Evolutionary conservation across 1,284 basidiomycete species (phyloP).

Genomic region (Hemileia vastatrix): DNA sequence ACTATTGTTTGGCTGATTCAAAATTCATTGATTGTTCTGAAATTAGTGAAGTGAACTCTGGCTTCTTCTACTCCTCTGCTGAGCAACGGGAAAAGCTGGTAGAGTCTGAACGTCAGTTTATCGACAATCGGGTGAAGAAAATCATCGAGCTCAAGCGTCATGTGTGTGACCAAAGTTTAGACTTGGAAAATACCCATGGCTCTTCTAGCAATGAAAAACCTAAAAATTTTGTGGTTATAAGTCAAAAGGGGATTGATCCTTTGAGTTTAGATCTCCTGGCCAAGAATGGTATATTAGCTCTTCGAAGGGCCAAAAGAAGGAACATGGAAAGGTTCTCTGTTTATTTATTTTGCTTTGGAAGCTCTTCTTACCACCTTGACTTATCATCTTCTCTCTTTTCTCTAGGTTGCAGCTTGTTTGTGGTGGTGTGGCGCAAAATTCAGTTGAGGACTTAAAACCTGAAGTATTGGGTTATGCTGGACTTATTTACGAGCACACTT

Average conservation of each 20-base stretch:
- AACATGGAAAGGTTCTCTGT: conserved; percentile 99
- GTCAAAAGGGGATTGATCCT: conserved; percentile 99
- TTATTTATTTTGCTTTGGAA: no score
- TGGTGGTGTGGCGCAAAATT: conserved; percentile 93
- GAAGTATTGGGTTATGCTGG: conserved; percentile 93
- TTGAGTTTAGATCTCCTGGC: conserved; percentile 91
- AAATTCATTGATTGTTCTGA: no score
- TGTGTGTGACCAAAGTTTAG: conserved; percentile 85
- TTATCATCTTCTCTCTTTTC: conserved; percentile 23
- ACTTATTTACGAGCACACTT: conserved; percentile 95
- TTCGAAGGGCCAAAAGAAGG: conserved; percentile 88
- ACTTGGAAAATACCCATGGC: conserved; percentile 54
- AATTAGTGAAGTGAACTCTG: conserved; percentile 92
- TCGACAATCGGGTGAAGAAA: conserved; percentile 90
- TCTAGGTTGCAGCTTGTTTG: conserved; percentile 77
- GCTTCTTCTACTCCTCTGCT: conserved; percentile 98
- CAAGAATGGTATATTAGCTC: conserved; percentile 90
- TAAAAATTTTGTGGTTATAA: conserved; percentile 90
- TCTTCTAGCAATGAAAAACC: conserved; percentile 51
- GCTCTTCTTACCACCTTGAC: not conserved
- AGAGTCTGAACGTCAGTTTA: conserved; percentile 88
- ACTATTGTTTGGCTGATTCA: not conserved
- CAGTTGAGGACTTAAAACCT: conserved; percentile 87
- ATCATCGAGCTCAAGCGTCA: conserved; percentile 94
- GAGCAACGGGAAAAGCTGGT: conserved; percentile 98